These are phyloP conservation scores for Entonaema liquescens DNA, from an alignment of 495 filamentous ascomycete species.

Conservation along the genomic window DNA sequence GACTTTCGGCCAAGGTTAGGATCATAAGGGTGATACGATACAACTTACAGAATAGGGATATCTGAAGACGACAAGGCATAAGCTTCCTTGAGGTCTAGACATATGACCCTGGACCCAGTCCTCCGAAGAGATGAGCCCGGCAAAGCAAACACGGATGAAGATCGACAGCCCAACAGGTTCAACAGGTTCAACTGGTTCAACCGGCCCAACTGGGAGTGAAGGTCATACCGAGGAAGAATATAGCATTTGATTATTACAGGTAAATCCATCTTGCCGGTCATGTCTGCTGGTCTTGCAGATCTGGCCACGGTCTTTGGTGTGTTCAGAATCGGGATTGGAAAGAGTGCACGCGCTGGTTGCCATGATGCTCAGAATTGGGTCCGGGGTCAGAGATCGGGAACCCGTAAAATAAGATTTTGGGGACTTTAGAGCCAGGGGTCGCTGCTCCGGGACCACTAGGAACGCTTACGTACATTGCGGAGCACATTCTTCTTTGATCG, in stretches of 20 bases:
- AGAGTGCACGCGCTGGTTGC: slow-evolving; percentile 26
- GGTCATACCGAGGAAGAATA: slow-evolving; percentile 12
- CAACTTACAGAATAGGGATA: slow-evolving; percentile 21
- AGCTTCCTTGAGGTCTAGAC: slow-evolving; percentile 17
- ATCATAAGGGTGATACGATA: slow-evolving; percentile 17
- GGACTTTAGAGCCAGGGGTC: slow-evolving; percentile 16
- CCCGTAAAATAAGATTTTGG: slow-evolving; percentile 48
- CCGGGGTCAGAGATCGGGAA: slow-evolving; percentile 45
- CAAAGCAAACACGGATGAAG: slow-evolving; percentile 27
- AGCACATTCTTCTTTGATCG: slow-evolving; percentile 24
- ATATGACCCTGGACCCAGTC: slow-evolving; percentile 26
- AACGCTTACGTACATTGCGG: slow-evolving; percentile 40
- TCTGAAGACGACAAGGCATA: slow-evolving; percentile 23
- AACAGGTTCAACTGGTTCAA: no score
- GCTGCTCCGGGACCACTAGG: slow-evolving; percentile 24
- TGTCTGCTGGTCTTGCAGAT: slow-evolving; percentile 3
- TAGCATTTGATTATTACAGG: not conserved
- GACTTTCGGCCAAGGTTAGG: slow-evolving; percentile 23
- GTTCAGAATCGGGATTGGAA: slow-evolving; percentile 29
- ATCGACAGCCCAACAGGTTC: no score
- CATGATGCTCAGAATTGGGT: slow-evolving; percentile 39
- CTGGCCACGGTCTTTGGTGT: slow-evolving; percentile 22
- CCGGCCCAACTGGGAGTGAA: slow-evolving; percentile 12
- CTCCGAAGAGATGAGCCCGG: slow-evolving; percentile 7
- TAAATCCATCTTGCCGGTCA: slow-evolving; percentile 21